Conservation (phyloP, 2,329 filamentous ascomycete genomes). For the Metarhizium anisopliae region DNA sequence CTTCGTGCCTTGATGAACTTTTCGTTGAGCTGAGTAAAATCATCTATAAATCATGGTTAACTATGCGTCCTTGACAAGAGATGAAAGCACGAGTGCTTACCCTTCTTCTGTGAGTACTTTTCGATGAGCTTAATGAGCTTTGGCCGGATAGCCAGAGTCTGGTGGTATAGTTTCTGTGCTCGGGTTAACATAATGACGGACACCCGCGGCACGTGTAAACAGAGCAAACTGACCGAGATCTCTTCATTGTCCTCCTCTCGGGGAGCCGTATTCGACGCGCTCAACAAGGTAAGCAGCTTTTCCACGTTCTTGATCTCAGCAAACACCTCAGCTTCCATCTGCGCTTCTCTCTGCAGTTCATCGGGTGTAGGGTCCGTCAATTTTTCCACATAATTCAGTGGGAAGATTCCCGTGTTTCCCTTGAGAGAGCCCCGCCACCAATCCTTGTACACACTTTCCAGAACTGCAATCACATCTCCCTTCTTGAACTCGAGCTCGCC, state of each 20-base stretch:
- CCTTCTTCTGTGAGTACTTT: slow-evolving; percentile 99
- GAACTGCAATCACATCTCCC: slow-evolving; percentile 91
- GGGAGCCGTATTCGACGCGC: slow-evolving; percentile 70
- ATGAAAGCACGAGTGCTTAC: slow-evolving; percentile 32
- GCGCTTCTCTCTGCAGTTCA: slow-evolving; percentile 87
- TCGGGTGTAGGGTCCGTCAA: slow-evolving; percentile 88
- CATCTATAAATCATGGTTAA: slow-evolving; percentile 48
- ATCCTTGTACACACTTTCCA: slow-evolving; percentile 97
- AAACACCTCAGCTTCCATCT: slow-evolving; percentile 75
- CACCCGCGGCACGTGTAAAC: not conserved
- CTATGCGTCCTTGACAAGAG: not conserved
- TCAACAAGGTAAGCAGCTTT: slow-evolving; percentile 76
- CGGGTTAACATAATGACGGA: slow-evolving; percentile 19
- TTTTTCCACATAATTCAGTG: slow-evolving; percentile 97
- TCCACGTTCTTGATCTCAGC: slow-evolving; percentile 56
- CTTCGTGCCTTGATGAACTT: slow-evolving; percentile 98
- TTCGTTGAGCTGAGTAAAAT: slow-evolving; percentile 96
- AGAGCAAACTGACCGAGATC: slow-evolving; percentile 57
- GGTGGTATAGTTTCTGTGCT: slow-evolving; percentile 69
- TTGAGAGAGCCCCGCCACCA: slow-evolving; percentile 97
- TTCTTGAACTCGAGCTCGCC: slow-evolving; percentile 95
- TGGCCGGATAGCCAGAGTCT: slow-evolving; percentile 85
- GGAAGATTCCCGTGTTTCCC: slow-evolving; percentile 95
- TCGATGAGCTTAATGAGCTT: slow-evolving; percentile 98
- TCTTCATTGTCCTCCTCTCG: slow-evolving; percentile 93